Percentiles rank a stretch among this genome's conserved stretches.
Conservation (phyloP, 768 basidiomycete species). For the Macrolepiota albuminosa region DNA sequence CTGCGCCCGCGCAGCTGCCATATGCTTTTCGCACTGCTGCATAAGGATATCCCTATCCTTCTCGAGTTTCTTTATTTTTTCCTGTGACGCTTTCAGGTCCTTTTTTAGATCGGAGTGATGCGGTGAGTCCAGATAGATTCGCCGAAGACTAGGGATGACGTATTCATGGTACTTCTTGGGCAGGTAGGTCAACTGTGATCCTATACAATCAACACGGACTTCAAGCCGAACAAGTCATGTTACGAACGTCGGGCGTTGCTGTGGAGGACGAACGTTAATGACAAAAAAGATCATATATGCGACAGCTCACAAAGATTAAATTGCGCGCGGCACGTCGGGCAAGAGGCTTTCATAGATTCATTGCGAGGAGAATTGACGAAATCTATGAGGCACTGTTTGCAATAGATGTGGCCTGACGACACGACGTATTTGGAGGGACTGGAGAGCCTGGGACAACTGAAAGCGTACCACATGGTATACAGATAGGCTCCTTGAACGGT, state of each 20-base stretch:
- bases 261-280: neutral
- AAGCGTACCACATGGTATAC: conserved; percentile 56
- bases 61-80: conserved; percentile 31
- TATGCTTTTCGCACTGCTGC: conserved; percentile 37
- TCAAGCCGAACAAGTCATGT: neutral
- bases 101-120: conserved; percentile 20
- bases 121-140: conserved; percentile 42
- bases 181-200: conserved; percentile 26
- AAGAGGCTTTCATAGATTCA: conserved; percentile 36
- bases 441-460: neutral
- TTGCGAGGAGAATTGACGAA: conserved; percentile 32
- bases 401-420: conserved; percentile 56
- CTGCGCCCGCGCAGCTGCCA: conserved; percentile 26
- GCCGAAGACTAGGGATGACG: conserved; percentile 40
- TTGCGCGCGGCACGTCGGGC: conserved; percentile 53
- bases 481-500: conserved; percentile 47
- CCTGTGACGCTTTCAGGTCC: conserved; percentile 32
- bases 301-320: conserved; percentile 46
- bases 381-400: conserved; percentile 48
- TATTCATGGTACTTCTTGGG: conserved; percentile 47
- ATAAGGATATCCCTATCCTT: conserved; percentile 39
- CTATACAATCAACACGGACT: neutral
- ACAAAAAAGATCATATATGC: neutral
- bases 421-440: conserved; percentile 1
- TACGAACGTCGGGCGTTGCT: conserved; percentile 39